These are phyloP conservation scores for Arachnopeziza araneosa DNA, from an alignment of 2,329 filamentous ascomycete genomes.

Conservation along the genomic window DNA sequence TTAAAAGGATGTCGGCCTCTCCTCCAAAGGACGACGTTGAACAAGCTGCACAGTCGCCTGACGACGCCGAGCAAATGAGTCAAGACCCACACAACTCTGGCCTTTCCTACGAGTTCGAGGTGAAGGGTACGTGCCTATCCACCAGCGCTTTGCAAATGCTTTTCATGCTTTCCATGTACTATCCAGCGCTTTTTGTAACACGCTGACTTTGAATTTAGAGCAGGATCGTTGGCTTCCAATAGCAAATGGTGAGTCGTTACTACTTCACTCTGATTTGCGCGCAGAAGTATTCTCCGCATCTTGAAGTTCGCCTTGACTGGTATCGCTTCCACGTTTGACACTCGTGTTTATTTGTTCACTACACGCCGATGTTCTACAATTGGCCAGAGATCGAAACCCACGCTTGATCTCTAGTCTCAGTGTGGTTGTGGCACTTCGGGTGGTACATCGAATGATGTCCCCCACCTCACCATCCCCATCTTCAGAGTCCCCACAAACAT, in stretches of 20 bases:
- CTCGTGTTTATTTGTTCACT: conserved; percentile 37
- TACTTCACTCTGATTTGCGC: conserved; percentile 46
- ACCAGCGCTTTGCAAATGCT: not conserved
- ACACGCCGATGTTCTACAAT: conserved; percentile 27
- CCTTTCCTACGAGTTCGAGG: conserved; percentile 83
- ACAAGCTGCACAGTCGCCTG: conserved; percentile 85
- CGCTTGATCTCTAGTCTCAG: conserved; percentile 16
- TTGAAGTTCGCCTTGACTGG: conserved; percentile 35
- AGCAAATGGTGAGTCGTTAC: conserved; percentile 88
- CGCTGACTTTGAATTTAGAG: conserved; percentile 51
- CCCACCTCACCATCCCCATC: conserved; percentile 48
- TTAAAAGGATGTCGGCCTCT: conserved; percentile 88
- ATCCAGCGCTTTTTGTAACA: conserved; percentile 2
- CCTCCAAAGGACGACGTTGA: conserved; percentile 91
- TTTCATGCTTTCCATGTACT: conserved; percentile 3
- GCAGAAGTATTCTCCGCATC: conserved; percentile 27
- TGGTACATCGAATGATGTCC: conserved; percentile 46
- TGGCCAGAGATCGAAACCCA: conserved; percentile 29
- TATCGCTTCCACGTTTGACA: conserved; percentile 38
- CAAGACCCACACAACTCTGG: conserved; percentile 72
- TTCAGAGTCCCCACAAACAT: conserved; percentile 43
- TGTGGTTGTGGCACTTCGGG: conserved; percentile 24
- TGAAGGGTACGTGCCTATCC: conserved; percentile 3
- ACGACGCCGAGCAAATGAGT: conserved; percentile 91
- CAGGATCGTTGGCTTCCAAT: conserved; percentile 99